Evolutionary conservation across 163 green algal species (phyloP).

Genomic region (Volvox carteri): DNA sequence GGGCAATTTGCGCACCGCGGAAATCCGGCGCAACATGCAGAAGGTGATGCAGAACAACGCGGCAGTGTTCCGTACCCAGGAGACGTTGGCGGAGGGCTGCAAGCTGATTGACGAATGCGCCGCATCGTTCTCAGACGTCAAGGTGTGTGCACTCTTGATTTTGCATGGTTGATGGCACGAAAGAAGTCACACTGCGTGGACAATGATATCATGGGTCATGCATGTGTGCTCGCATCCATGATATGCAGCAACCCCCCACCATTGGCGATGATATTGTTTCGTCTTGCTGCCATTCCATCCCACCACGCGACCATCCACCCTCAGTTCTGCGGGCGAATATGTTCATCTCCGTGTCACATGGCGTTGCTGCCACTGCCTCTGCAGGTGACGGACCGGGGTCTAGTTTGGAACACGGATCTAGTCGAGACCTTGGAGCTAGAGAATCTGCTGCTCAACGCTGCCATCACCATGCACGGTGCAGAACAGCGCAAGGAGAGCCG

Average conservation of each 20-base stretch:
- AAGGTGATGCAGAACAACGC: slow-evolving; percentile 96
- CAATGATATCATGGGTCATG: no score
- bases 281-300: neutral
- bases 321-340: no score
- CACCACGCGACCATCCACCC: neutral
- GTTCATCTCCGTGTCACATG: no score
- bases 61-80: slow-evolving; percentile 96
- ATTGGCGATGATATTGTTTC: no score
- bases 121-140: slow-evolving; percentile 79
- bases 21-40: slow-evolving; percentile 91
- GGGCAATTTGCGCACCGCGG: slow-evolving; percentile 82
- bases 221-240: no score
- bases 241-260: no score
- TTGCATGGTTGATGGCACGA: neutral
- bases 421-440: slow-evolving; percentile 98
- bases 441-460: slow-evolving; percentile 97
- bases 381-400: slow-evolving; percentile 63
- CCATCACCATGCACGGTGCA: slow-evolving; percentile 95
- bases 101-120: slow-evolving; percentile 89
- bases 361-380: neutral
- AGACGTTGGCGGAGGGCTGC: slow-evolving; percentile 91
- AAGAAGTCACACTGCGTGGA: no score
- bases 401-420: slow-evolving; percentile 99
- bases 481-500: slow-evolving; percentile 96
- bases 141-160: slow-evolving; percentile 62